Conservation (phyloP, 495 filamentous ascomycete genomes). For the Aeminium ludgeri region DNA sequence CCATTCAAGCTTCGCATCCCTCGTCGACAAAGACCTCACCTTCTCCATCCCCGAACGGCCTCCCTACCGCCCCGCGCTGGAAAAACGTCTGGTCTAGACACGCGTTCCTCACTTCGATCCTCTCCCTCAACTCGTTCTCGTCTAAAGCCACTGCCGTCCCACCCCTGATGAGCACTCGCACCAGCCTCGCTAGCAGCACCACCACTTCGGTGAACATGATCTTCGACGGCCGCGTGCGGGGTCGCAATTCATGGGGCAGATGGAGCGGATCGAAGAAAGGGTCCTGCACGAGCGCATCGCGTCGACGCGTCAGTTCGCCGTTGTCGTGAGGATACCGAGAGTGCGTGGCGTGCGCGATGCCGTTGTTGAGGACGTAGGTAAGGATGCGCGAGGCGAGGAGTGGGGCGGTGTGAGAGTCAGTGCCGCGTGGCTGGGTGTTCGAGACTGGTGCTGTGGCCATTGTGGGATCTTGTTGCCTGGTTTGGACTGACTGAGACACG, state of each 20-base stretch:
- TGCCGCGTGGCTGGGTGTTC: too few species aligned
- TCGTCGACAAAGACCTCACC: background rate
- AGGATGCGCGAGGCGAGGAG: constrained; percentile 3
- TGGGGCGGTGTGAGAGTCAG: background rate
- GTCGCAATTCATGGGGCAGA: constrained; percentile 2
- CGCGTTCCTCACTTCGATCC: constrained; percentile 4
- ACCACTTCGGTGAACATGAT: constrained; percentile 7
- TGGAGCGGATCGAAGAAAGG: constrained; percentile 9
- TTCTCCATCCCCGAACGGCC: background rate
- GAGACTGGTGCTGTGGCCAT: too few species aligned
- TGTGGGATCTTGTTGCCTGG: too few species aligned
- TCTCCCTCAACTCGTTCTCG: constrained; percentile 3
- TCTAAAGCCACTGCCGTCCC: background rate
- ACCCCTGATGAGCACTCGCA: constrained; percentile 4
- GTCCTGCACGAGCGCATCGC: constrained; percentile 3
- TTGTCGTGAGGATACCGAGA: background rate
- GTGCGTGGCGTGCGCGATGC: constrained; percentile 1
- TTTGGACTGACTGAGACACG: too few species aligned
- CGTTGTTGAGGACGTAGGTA: constrained; percentile 4
- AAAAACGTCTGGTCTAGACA: constrained; percentile 8
- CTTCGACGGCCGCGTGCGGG: background rate
- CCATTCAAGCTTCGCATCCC: background rate
- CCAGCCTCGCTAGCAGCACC: constrained; percentile 4
- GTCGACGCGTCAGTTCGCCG: background rate
- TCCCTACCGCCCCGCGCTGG: constrained; percentile 1